Conservation (phyloP, 805 yeast species). For the Suhomyces sp. region DNA sequence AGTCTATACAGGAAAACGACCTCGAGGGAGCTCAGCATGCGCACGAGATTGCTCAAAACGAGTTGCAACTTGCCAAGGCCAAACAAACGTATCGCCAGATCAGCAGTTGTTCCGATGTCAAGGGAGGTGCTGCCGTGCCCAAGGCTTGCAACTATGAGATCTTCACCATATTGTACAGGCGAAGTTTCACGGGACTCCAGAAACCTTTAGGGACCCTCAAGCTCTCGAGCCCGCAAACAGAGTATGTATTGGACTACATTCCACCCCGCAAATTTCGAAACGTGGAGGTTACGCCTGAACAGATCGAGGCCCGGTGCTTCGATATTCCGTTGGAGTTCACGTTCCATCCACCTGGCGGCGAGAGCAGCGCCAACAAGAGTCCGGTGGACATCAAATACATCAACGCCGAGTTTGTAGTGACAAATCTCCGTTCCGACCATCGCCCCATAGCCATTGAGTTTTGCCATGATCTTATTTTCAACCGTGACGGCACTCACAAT, state of each 20-base stretch:
- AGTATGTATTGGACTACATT: slow-evolving; percentile 15
- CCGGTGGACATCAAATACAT: slow-evolving; percentile 20
- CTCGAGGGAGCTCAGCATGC: slow-evolving; percentile 9
- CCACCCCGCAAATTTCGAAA: slow-evolving; percentile 21
- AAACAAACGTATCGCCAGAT: slow-evolving; percentile 12
- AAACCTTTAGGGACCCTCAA: slow-evolving; percentile 8
- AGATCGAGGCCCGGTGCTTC: slow-evolving; percentile 2
- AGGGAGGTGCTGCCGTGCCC: background rate
- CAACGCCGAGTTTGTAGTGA: slow-evolving; percentile 27
- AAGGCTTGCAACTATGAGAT: background rate
- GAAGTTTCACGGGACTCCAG: slow-evolving; percentile 11
- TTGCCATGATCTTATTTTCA: slow-evolving; percentile 32
- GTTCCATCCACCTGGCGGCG: slow-evolving; percentile 6
- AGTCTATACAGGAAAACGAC: slow-evolving; percentile 6
- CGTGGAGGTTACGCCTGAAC: slow-evolving; percentile 16
- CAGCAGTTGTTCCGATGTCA: background rate
- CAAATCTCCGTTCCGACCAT: slow-evolving; percentile 29
- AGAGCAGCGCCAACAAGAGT: slow-evolving; percentile 8
- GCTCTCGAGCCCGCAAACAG: slow-evolving; percentile 4
- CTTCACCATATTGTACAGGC: slow-evolving; percentile 11
- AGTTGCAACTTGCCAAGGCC: slow-evolving; percentile 16
- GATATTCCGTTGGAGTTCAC: slow-evolving; percentile 24
- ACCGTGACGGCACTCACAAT: slow-evolving; percentile 11
- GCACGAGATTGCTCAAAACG: slow-evolving; percentile 9
- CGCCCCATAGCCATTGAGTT: slow-evolving; percentile 38